Base-by-base conservation (phyloP, 148 eudicot species). In the Diospyros lotus region DNA sequence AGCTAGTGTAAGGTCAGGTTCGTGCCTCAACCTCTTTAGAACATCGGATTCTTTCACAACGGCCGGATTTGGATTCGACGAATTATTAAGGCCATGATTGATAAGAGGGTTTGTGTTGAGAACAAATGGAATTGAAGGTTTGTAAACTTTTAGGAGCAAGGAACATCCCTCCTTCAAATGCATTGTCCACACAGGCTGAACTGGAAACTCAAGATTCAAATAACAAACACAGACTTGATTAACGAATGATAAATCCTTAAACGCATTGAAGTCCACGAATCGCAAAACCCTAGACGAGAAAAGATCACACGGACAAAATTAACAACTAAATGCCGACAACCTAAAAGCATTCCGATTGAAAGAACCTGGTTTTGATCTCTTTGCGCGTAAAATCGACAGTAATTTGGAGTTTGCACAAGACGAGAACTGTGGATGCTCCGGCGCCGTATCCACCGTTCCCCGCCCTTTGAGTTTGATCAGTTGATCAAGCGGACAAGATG, bases 111-210 rank as follows among this genome's bases (percentile, higher is more conserved):
- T 86, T 76, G 88, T 78, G 79, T 84, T 91, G 73, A 91, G 86
- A 9, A 93, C 77, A 80, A 91, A 93, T 62, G 98, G 96, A 59
- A 89, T 81, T 66, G 86, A 80, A 43, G 88, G 89, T 80, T 87
- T 93, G 41, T 73, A 85, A 62, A 87, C 75, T 84, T 86, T 93
- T 48, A 89, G 78, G 79, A 93, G 62, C 64, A 93, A 82, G 18
- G 93, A 89, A 69, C 87, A 85, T 38, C 96, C 96, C 60, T 89
- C 88, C 85, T 89, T 93, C 79, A 89, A 66, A 85, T 90, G 79
- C 98, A 93, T 93, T 1, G 13, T 79, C 15, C 71, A 46, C 44
- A 5, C 44, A 72, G 45, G 8, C 17, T 18, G 15, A 17, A 18
- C 28, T 40, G 12, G 53, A 70, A 56, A 17, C 28, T 64, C 58